Percentiles rank a stretch among this genome's conserved stretches.
phyloP scores from a whole-genome alignment of 345 rosid genomes.

The Dipteronia dyeriana region DNA sequence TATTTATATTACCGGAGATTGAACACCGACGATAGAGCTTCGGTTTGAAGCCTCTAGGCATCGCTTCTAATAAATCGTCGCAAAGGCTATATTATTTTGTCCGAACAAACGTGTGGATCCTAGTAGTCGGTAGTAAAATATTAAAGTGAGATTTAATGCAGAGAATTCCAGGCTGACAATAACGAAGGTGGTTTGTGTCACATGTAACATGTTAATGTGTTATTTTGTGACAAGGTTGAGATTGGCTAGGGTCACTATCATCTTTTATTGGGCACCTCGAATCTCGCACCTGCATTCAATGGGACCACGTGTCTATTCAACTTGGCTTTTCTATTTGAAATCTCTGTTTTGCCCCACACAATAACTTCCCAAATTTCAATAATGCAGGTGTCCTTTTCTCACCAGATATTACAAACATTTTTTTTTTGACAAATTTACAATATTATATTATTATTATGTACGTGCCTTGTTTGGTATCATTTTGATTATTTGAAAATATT shows the following conservation, averaged over 20 bases:
- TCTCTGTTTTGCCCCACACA: neutral
- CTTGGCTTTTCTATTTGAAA: too few species aligned
- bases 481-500: too few species aligned
- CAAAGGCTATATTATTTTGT: too few species aligned
- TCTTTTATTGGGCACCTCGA: constrained; percentile 20
- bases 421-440: too few species aligned
- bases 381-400: neutral
- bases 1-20: too few species aligned
- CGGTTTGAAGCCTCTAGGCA: too few species aligned
- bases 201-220: constrained; percentile 17
- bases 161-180: neutral
- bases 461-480: neutral
- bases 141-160: neutral
- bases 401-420: neutral
- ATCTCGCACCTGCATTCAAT: constrained; percentile 18
- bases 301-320: constrained; percentile 17
- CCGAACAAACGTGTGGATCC: too few species aligned
- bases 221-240: neutral
- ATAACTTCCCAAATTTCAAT: neutral
- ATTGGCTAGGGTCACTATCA: neutral
- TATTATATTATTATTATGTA: too few species aligned
- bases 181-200: constrained; percentile 5
- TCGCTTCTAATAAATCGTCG: too few species aligned
- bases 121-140: too few species aligned
- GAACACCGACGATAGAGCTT: too few species aligned